Conservation (phyloP, 305 asterid genomes). For the Plantago coronopus region DNA sequence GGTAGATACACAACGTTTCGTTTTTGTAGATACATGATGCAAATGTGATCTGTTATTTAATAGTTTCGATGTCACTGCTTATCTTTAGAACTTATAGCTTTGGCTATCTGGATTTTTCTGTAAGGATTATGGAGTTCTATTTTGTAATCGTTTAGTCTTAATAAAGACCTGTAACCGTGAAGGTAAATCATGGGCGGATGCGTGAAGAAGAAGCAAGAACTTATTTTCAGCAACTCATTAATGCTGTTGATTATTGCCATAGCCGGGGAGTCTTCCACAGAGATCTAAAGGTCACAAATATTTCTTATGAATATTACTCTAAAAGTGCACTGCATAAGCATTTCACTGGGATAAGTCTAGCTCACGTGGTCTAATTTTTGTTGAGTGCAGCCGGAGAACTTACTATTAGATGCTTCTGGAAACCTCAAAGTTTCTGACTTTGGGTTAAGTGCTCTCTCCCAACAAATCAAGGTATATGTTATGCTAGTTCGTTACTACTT, state of each 20-base stretch:
- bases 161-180: conserved; percentile 13
- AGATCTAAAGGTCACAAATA: conserved; percentile 57
- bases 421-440: conserved; percentile 84
- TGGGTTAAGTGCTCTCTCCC: conserved; percentile 79
- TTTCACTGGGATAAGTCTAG: background rate
- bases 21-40: too few relatives aligned
- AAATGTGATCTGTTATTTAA: background rate
- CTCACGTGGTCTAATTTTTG: conserved; percentile 1
- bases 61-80: background rate
- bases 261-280: conserved; percentile 88
- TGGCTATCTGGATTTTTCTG: background rate
- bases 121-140: conserved; percentile 11
- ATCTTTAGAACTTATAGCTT: background rate
- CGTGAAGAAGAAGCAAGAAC: conserved; percentile 69
- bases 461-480: conserved; percentile 46
- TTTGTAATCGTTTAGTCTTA: conserved; percentile 16
- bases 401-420: conserved; percentile 67
- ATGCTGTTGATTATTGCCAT: conserved; percentile 85
- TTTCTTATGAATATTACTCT: background rate
- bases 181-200: conserved; percentile 64
- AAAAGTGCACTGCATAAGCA: background rate
- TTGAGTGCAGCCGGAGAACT: conserved; percentile 69
- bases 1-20: too few relatives aligned
- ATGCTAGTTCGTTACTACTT: too few relatives aligned
- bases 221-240: conserved; percentile 79